phyloP scores from a whole-genome alignment of 2,329 filamentous ascomycete genomes.

The Ceratocystis alfenasii region DNA sequence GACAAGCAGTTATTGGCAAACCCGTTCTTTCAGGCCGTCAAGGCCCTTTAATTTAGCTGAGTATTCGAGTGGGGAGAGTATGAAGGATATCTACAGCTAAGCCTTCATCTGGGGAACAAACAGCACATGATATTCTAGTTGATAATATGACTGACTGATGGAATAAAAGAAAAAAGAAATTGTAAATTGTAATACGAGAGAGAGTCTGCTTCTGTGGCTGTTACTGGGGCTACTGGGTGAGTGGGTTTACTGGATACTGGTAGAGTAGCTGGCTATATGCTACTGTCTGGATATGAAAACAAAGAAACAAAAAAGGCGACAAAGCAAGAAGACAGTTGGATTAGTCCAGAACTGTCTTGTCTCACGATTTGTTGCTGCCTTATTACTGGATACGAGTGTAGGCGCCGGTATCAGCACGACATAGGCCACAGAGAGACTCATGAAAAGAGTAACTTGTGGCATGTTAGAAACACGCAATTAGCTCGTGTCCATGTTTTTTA shows the following conservation, averaged over 20 bases:
- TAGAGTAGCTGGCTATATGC: conserved; percentile 5
- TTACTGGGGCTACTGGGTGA: conserved; percentile 7
- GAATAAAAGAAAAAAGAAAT: background rate
- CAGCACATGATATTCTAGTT: conserved; percentile 14
- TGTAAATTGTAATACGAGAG: background rate
- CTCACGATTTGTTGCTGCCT: background rate
- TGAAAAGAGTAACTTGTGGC: conserved; percentile 7
- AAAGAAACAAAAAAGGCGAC: conserved; percentile 2
- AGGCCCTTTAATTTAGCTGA: conserved; percentile 35
- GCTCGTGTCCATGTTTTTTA: background rate
- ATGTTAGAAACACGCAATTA: background rate
- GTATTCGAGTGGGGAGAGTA: background rate
- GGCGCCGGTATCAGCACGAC: background rate
- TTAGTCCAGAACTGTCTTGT: background rate
- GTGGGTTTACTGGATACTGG: conserved; percentile 11
- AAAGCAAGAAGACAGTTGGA: background rate
- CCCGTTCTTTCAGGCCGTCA: conserved; percentile 58
- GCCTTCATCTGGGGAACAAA: background rate
- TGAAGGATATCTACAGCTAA: background rate
- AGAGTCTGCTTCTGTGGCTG: conserved; percentile 15
- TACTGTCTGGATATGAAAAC: conserved; percentile 11
- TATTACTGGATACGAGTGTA: background rate
- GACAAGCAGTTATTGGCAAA: conserved; percentile 55
- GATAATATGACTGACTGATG: background rate
- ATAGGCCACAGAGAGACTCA: conserved; percentile 8